Base-by-base conservation (phyloP, 1,284 basidiomycete genomes). In the Boletus sp. region DNA sequence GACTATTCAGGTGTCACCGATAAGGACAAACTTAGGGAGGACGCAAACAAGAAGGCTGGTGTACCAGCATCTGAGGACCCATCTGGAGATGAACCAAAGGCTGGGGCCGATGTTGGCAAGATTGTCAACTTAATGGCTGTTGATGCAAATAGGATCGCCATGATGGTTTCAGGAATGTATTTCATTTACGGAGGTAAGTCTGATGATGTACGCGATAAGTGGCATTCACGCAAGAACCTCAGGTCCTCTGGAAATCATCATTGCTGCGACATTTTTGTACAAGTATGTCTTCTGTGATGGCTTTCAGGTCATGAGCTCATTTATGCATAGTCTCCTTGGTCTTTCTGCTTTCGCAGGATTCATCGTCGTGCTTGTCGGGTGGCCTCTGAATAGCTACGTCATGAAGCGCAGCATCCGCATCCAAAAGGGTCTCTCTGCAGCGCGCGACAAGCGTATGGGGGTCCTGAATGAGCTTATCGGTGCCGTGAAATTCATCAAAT, bases 311-410 rank as follows among this genome's bases (percentile, higher is more conserved):
- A 17, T 33, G 8, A 4, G 16, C 44, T 55, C 4, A 50, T 38
- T n/a, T 8, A 1, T 14, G 1, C 7, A n/a, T 50, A 90, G 88
- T 56, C 72, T 95, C 8, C 80, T 95, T 5, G 93, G 92, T 0
- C 75, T 78, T 67, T 87, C 88, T 6, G 90, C 91, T 0, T 91
- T 96, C 54, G 82, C 87, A 2, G 94, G 94, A 6, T 84, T 94
- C 53, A 52, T 84, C n/a, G 76, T 90, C n/a, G 70, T 94, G 5
- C 51, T 86, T 13, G 65, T 86, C 13, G 82, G 82, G 13, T 84
- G 84, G 72, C 91, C 92, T 0, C 59, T 91, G 44, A 91, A 91
- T 62, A 82, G 76, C 48, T 77, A 70, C 51, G 64, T 91, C 35
- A 74, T 82, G 6, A 73, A 70, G 49, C 76, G 87, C 4, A 80